Conservation (phyloP, 106 monocot genomes). For the Dendrobium catenatum region DNA sequence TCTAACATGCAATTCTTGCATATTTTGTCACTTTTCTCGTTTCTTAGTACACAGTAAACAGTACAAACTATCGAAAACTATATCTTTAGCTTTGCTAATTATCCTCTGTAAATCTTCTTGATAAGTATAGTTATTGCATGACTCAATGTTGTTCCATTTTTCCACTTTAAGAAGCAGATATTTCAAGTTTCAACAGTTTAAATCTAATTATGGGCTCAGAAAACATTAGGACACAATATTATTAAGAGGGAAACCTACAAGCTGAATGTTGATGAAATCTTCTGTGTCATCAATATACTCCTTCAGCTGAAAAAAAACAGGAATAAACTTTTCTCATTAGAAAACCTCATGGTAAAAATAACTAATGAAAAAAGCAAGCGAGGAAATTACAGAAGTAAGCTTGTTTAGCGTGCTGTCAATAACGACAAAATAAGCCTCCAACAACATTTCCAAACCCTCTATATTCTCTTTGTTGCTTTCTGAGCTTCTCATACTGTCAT, state of each 20-base stretch:
- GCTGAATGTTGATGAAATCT: conserved; percentile 63
- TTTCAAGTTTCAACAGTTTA: background rate
- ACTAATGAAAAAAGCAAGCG: background rate
- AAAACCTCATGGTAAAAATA: background rate
- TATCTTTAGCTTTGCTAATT: too few species aligned
- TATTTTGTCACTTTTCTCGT: too few species aligned
- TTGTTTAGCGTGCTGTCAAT: conserved; percentile 82
- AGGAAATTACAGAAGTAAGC: conserved; percentile 36
- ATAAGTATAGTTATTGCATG: too few species aligned
- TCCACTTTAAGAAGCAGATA: too few species aligned
- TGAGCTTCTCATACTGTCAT: conserved; percentile 61
- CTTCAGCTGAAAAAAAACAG: conserved; percentile 36
- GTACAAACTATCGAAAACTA: too few species aligned
- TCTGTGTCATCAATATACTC: conserved; percentile 70
- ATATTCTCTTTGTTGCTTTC: conserved; percentile 44
- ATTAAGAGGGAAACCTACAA: conserved; percentile 22
- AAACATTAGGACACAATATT: background rate
- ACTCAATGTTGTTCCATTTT: too few species aligned
- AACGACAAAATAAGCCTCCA: conserved; percentile 88
- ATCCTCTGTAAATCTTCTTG: too few species aligned
- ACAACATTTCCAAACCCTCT: conserved; percentile 84
- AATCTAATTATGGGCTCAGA: background rate
- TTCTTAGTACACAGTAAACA: too few species aligned
- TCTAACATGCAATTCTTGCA: too few species aligned
- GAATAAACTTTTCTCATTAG: background rate